These are phyloP conservation scores for Lentinula guzmanii DNA, from an alignment of 768 basidiomycete genomes.

Conservation along the genomic window DNA sequence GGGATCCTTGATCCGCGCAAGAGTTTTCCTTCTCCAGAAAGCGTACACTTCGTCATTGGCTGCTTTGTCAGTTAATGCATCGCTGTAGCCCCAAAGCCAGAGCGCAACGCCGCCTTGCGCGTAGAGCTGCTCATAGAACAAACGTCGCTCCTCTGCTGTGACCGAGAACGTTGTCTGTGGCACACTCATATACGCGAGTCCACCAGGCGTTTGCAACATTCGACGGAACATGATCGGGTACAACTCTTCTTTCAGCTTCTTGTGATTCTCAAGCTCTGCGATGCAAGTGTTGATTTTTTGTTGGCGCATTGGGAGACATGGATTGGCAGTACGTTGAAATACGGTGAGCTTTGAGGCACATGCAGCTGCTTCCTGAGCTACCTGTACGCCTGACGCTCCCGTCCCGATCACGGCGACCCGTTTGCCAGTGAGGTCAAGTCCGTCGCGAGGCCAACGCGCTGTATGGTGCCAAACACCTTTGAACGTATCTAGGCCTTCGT, in stretches of 20 bases:
- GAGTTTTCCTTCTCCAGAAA: constrained; percentile 12
- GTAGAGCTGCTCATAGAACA: constrained; percentile 1
- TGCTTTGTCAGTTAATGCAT: not conserved
- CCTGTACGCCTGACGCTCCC: constrained; percentile 5
- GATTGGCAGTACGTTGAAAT: constrained; percentile 8
- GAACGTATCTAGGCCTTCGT: constrained; percentile 1
- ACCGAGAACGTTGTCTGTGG: not conserved
- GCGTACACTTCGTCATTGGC: constrained; percentile 7
- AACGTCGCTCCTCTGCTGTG: constrained; percentile 1
- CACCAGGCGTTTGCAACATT: constrained; percentile 1
- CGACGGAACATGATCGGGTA: constrained; percentile 4
- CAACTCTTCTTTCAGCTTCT: constrained; percentile 1
- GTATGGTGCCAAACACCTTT: constrained; percentile 4
- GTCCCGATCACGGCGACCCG: constrained; percentile 7
- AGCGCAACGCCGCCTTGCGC: constrained; percentile 1
- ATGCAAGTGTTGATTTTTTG: not conserved
- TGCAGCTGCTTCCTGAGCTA: constrained; percentile 5
- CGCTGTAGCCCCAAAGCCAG: not conserved
- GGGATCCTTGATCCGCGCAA: constrained; percentile 8
- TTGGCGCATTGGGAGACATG: constrained; percentile 8
- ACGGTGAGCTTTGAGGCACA: constrained; percentile 1
- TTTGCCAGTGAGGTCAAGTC: not conserved
- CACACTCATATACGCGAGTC: not conserved
- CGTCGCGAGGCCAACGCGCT: constrained; percentile 4
- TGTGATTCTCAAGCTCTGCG: not conserved